Percentiles rank a stretch among this genome's conserved stretches.
These are phyloP conservation scores for Boletus eberwhitei DNA, from an alignment of 768 basidiomycete species.

Conservation along the genomic window DNA sequence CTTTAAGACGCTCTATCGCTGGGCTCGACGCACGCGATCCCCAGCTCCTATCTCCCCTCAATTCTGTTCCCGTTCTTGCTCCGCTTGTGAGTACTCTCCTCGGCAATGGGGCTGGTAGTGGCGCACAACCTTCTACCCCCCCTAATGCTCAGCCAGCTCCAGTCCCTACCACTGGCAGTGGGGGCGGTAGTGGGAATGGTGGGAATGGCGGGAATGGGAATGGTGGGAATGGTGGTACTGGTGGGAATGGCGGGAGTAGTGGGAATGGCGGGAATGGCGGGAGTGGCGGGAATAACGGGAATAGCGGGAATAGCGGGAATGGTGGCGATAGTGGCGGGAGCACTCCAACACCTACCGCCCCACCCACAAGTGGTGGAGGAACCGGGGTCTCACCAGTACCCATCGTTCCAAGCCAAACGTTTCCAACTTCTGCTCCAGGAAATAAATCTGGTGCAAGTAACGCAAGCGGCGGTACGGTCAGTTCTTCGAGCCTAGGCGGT, in stretches of 20 bases:
- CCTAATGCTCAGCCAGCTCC: slow-evolving; percentile 2
- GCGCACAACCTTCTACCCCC: slow-evolving; percentile 1
- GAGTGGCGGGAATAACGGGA: neutral
- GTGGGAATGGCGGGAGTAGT: neutral
- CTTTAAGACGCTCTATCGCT: slow-evolving; percentile 6
- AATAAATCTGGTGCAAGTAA: neutral
- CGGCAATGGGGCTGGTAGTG: slow-evolving; percentile 10
- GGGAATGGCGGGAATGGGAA: neutral
- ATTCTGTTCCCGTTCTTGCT: slow-evolving; percentile 39
- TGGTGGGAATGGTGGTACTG: neutral
- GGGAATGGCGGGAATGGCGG: neutral
- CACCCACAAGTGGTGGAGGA: slow-evolving; percentile 3
- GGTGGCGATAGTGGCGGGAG: neutral
- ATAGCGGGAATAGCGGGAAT: neutral
- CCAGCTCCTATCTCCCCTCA: slow-evolving; percentile 32
- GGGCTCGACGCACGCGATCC: slow-evolving; percentile 38
- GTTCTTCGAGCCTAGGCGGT: neutral
- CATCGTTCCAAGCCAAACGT: neutral
- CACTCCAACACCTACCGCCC: neutral
- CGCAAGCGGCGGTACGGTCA: neutral
- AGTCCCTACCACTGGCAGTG: neutral
- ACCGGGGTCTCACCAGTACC: neutral
- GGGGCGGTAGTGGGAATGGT: neutral
- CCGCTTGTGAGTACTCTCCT: slow-evolving; percentile 36
- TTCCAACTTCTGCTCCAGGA: neutral